These are phyloP conservation scores for Colletotrichum sublineola DNA, from an alignment of 2,329 filamentous ascomycete species.

Conservation along the genomic window DNA sequence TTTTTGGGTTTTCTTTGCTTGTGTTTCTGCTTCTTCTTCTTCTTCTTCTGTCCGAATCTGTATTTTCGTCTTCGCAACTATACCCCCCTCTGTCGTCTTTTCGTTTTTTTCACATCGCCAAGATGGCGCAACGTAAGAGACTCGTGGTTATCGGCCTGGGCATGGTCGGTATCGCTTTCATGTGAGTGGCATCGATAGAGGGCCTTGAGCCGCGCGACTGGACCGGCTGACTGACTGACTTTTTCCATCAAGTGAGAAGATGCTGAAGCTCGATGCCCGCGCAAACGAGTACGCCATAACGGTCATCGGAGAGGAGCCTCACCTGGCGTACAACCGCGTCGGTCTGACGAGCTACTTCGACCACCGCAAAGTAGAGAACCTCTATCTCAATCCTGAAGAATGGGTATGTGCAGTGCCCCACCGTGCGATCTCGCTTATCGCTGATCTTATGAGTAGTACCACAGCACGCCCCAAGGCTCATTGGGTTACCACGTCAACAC, in stretches of 20 bases:
- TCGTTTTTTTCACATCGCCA: slow-evolving; percentile 9
- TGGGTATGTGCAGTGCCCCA: slow-evolving; percentile 70
- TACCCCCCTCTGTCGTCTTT: neutral
- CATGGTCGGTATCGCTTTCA: slow-evolving; percentile 92
- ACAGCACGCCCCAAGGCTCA: slow-evolving; percentile 73
- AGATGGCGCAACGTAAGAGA: slow-evolving; percentile 69
- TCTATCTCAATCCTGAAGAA: slow-evolving; percentile 88
- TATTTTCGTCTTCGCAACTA: neutral
- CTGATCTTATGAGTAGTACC: slow-evolving; percentile 66
- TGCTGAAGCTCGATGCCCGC: slow-evolving; percentile 86
- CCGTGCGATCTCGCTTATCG: too few relatives aligned
- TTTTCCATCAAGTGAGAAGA: slow-evolving; percentile 76
- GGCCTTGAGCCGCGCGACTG: neutral
- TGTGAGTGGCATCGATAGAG: slow-evolving; percentile 70
- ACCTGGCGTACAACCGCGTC: slow-evolving; percentile 92
- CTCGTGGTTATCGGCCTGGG: slow-evolving; percentile 89
- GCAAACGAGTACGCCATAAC: slow-evolving; percentile 82
- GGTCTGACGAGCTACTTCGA: slow-evolving; percentile 91
- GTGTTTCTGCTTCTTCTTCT: neutral
- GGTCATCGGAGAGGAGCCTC: slow-evolving; percentile 88
- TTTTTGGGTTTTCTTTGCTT: neutral
- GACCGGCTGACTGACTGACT: too few relatives aligned
- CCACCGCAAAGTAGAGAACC: slow-evolving; percentile 84
- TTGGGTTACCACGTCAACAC: slow-evolving; percentile 83
- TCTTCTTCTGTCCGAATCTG: neutral